Evolutionary conservation across 2,329 filamentous ascomycete species (phyloP).

Genomic region (Fusarium xylarioides): DNA sequence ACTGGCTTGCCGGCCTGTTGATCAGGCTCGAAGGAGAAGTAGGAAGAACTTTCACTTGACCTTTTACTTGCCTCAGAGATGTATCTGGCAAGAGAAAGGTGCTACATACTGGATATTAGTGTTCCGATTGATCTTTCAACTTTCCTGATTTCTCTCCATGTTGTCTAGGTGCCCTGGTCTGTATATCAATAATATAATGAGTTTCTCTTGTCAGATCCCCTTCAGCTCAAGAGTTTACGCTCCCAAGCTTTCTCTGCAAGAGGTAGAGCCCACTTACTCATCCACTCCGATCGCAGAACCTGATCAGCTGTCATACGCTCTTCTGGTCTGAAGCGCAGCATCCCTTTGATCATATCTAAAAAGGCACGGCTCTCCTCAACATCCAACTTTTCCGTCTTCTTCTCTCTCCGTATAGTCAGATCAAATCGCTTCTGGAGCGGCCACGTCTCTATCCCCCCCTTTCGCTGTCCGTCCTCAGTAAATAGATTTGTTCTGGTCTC

Average conservation of each 20-base stretch:
- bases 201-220: background rate
- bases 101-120: background rate
- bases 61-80: rapidly evolving
- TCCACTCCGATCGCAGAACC: background rate
- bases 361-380: background rate
- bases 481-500: background rate
- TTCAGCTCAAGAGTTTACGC: background rate
- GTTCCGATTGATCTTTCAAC: background rate
- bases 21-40: background rate
- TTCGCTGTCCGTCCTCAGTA: background rate
- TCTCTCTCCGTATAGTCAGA: background rate
- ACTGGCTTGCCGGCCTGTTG: background rate
- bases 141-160: background rate
- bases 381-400: background rate
- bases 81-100: background rate
- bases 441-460: background rate
- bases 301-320: background rate
- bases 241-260: background rate
- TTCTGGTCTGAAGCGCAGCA: background rate
- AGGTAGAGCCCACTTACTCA: background rate
- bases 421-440: background rate
- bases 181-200: background rate
- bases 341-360: background rate
- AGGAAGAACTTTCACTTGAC: background rate
- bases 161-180: background rate